Evolutionary conservation across 1,284 basidiomycete genomes (phyloP).

Genomic region (Schizopora paradoxa): DNA sequence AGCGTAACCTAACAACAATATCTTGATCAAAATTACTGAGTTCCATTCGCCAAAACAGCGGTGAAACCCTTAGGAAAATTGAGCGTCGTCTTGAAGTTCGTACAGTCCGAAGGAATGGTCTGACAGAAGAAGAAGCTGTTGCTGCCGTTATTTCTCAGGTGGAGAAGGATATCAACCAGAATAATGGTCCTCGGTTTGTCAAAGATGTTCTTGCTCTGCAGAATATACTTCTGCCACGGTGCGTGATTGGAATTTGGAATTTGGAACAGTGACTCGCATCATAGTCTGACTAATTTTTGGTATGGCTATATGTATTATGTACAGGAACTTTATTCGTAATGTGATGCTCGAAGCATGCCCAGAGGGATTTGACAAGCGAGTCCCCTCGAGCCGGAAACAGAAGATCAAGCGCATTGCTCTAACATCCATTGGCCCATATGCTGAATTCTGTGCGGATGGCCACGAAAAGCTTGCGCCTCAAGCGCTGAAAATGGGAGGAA

Average conservation of each 20-base stretch:
- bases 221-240: conserved; percentile 18
- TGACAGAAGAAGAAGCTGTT: no score
- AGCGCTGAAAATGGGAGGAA: conserved; percentile 25
- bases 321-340: conserved; percentile 17
- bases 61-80: no score
- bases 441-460: conserved; percentile 25
- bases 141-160: no score
- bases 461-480: conserved; percentile 26
- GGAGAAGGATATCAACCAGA: no score
- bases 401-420: conserved; percentile 17
- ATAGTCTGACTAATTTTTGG: not conserved
- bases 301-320: no score
- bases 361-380: conserved; percentile 17
- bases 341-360: conserved; percentile 19
- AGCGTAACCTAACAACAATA: no score
- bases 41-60: no score
- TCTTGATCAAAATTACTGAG: no score
- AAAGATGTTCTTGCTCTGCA: not conserved
- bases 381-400: conserved; percentile 20
- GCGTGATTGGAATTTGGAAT: conserved; percentile 4
- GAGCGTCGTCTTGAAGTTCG: no score
- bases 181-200: not conserved
- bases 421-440: conserved; percentile 22
- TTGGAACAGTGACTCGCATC: not conserved
- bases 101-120: no score